phyloP scores from a whole-genome alignment of 495 filamentous ascomycete genomes.

The Hypoxylon lenormandii region DNA sequence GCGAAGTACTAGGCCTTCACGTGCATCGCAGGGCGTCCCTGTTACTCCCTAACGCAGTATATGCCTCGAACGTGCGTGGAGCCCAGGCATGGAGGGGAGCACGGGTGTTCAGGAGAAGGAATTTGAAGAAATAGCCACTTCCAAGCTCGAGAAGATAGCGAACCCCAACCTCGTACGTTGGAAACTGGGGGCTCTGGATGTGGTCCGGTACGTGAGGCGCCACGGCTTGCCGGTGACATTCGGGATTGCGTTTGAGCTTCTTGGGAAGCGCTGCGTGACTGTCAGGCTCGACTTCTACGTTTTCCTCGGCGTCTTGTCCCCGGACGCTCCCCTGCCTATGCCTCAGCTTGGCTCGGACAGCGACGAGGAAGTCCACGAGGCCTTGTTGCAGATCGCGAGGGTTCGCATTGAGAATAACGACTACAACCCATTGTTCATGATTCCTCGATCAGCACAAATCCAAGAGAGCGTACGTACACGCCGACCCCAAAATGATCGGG shows the following conservation, averaged over 20 bases:
- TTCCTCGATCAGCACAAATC: neutral
- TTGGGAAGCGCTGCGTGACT: neutral
- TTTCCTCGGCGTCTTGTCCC: neutral
- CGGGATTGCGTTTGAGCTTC: neutral
- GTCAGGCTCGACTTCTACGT: neutral
- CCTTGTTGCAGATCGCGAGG: conserved; percentile 3
- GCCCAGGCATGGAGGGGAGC: too few relatives aligned
- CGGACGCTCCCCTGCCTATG: neutral
- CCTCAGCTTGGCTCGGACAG: neutral
- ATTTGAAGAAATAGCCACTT: too few relatives aligned
- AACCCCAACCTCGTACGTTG: neutral
- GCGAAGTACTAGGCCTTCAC: too few relatives aligned
- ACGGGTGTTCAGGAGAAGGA: too few relatives aligned
- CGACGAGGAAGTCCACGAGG: conserved; percentile 3
- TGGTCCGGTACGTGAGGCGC: neutral
- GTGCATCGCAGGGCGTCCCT: too few relatives aligned
- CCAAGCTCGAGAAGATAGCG: neutral
- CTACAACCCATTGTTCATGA: conserved; percentile 8
- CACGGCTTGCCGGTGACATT: neutral
- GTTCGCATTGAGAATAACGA: neutral
- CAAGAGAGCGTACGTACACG: neutral
- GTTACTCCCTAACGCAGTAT: too few relatives aligned
- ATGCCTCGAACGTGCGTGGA: too few relatives aligned
- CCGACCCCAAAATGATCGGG: neutral
- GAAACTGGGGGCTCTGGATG: neutral